phyloP scores from a whole-genome alignment of 257 asterid genomes.

The Solanum etuberosum region DNA sequence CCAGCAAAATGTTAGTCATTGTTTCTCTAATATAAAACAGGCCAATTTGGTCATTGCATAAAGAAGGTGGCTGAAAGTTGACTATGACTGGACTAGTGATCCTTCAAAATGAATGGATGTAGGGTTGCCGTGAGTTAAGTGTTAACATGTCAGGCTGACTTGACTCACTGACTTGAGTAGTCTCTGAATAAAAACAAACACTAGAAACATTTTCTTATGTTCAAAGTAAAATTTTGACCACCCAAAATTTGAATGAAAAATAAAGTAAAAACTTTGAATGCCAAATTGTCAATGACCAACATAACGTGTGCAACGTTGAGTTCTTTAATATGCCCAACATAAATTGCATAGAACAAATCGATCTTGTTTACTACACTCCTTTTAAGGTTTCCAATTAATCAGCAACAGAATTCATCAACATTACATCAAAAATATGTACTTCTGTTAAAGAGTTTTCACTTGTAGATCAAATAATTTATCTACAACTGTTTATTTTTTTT shows the following conservation, averaged over 20 bases:
- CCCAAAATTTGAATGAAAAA: background rate
- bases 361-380: background rate
- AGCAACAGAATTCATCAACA: no score
- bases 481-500: no score
- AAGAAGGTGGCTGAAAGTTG: background rate
- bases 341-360: background rate
- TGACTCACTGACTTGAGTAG: background rate
- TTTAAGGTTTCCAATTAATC: background rate
- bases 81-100: background rate
- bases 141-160: background rate
- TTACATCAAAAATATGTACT: no score
- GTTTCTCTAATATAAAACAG: background rate
- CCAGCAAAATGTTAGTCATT: background rate
- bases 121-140: background rate
- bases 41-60: background rate
- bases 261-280: background rate
- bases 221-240: background rate
- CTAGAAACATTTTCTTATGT: background rate
- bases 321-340: background rate
- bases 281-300: background rate
- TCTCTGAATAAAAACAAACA: background rate
- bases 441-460: no score
- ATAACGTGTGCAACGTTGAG: background rate
- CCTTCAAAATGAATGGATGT: background rate
- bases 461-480: background rate